Conservation (phyloP, 805 yeast genomes). For the Nakazawaea sp. region DNA sequence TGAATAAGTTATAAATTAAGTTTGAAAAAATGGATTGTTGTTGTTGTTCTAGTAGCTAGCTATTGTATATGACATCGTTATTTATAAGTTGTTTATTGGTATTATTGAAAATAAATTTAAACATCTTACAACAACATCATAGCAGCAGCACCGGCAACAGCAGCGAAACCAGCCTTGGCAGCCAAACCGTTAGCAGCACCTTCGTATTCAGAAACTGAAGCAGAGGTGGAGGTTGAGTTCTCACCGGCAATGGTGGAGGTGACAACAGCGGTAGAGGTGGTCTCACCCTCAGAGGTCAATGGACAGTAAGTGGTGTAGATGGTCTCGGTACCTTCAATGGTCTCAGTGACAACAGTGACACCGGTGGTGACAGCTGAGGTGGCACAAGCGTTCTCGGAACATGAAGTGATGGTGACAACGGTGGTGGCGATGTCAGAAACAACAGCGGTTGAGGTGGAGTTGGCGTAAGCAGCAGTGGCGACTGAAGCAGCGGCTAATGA, state of each 20-base stretch:
- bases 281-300: constrained; percentile 10
- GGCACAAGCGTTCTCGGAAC: constrained; percentile 16
- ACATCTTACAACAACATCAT: constrained; percentile 11
- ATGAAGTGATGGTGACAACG: constrained; percentile 17
- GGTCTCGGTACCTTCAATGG: constrained; percentile 18
- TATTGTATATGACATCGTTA: too few species aligned
- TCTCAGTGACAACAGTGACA: constrained; percentile 18
- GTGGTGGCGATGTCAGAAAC: constrained; percentile 13
- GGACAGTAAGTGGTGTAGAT: constrained; percentile 21
- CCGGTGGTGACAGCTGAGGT: constrained; percentile 19
- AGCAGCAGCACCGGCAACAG: constrained; percentile 12
- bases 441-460: constrained; percentile 22
- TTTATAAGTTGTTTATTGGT: too few species aligned
- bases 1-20: too few species aligned
- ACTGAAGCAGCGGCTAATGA: constrained; percentile 19
- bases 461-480: constrained; percentile 18
- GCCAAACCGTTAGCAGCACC: constrained; percentile 12
- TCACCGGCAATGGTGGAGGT: constrained; percentile 5
- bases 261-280: constrained; percentile 10
- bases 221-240: constrained; percentile 9
- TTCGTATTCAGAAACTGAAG: constrained; percentile 9
- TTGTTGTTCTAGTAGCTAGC: too few species aligned
- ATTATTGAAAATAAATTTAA: background rate
- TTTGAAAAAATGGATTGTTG: too few species aligned
- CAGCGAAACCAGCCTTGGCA: constrained; percentile 11